Percentiles rank a stretch among this genome's conserved stretches.
These are phyloP conservation scores for Cladosporium sp. DNA, from an alignment of 2,329 filamentous ascomycete species.

Conservation along the genomic window DNA sequence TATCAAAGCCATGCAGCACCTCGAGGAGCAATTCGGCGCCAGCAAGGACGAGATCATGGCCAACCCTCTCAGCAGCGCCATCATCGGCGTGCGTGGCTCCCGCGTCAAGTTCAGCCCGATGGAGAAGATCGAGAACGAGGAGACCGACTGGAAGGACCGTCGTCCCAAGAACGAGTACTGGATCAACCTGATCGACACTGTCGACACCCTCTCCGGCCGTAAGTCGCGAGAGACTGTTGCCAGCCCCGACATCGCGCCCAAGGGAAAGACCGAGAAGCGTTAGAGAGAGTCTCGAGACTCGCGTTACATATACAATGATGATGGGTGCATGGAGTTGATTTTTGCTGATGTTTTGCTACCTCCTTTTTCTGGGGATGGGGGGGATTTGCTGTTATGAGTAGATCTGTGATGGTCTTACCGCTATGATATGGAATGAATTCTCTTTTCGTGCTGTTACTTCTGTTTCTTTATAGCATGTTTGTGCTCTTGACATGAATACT, in stretches of 20 bases:
- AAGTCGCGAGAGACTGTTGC: conserved; percentile 1
- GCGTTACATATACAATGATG: background rate
- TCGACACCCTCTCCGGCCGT: conserved; percentile 81
- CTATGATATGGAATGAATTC: conserved; percentile 16
- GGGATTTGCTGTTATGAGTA: background rate
- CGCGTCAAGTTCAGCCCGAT: conserved; percentile 86
- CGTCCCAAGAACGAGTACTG: conserved; percentile 84
- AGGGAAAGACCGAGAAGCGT: conserved; percentile 10
- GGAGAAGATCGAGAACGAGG: conserved; percentile 74
- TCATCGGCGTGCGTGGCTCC: conserved; percentile 92
- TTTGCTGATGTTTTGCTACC: background rate
- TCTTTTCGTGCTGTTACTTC: conserved; percentile 8
- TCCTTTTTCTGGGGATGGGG: background rate
- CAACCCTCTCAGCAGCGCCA: conserved; percentile 72
- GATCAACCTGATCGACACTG: conserved; percentile 75
- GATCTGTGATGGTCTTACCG: conserved; percentile 5
- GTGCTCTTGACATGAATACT: background rate
- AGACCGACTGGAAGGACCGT: conserved; percentile 92
- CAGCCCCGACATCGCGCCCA: conserved; percentile 9
- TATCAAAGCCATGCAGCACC: conserved; percentile 90
- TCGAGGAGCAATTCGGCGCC: conserved; percentile 74
- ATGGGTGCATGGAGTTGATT: conserved; percentile 10
- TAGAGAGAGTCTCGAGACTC: background rate
- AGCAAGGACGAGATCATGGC: conserved; percentile 67
- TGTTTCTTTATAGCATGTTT: background rate